Base-by-base conservation (phyloP, 768 basidiomycete species). In the Lentinula boryana region DNA sequence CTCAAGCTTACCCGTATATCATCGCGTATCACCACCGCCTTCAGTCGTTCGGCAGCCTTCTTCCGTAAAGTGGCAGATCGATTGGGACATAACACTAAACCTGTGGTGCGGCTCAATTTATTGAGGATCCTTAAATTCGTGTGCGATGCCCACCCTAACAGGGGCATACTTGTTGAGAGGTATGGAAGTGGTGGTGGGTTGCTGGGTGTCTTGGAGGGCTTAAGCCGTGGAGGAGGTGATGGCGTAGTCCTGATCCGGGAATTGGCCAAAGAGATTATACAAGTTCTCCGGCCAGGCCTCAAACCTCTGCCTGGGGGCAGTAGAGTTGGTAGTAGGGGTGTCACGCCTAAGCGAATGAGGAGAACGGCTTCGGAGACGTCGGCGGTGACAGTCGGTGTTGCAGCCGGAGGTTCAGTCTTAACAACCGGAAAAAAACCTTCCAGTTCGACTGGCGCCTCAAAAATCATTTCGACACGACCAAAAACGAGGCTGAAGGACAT, bases 1-100 rank as follows among this genome's bases (percentile, higher is more conserved):
- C 84, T 95, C 69, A 97, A 97, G 78, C 89, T 98, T 50, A 85
- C 88, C 56, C 89, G 95, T 10, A 72, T 93, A 7, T 98, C 95
- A 0, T 80, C 82, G 0, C 71, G 78, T 1, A 71, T 98, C 40
- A 87, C 91, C 1, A 83, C 92, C 27, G 84, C 85, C 16, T 82
- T 98, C 48, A 84, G 94, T 38, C 88, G 87, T 63, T 83, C 82
- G 3, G 76, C 93, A 3, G 79, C 86, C 27, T 94, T 99, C 76
- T 91, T 96, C 82, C 85, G 85, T 64, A 88, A 93, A 10, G 83
- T 97, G 62, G 83, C 93, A 63, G 95, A 97, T 63, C 81, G 91
- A 31, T 81, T 98, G 3, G 80, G 35, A 16, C 44, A 69, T 76
- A 86, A 78, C 77, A 80, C 70, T 74, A 94, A 92, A 66, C 90